Evolutionary conservation across 176 grass and related monocot species (phyloP).

Genomic region (Lolium multiflorum): DNA sequence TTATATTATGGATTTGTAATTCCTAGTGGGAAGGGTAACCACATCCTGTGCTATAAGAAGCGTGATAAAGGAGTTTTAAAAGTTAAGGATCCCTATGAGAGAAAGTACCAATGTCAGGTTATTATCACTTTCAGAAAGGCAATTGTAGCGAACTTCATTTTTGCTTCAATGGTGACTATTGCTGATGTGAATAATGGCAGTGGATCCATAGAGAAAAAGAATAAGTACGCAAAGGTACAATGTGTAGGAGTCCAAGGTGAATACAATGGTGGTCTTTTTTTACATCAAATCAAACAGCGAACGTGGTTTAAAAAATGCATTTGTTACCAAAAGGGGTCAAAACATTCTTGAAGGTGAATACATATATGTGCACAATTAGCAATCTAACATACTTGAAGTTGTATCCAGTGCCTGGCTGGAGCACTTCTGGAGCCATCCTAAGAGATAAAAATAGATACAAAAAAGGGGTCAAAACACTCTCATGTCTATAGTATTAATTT

Average conservation of each 20-base stretch:
- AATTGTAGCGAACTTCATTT: slow-evolving; percentile 22
- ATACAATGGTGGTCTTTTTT: neutral
- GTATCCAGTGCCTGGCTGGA: slow-evolving; percentile 94
- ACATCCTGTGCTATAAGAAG: neutral
- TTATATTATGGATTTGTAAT: slow-evolving; percentile 24
- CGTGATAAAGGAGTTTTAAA: neutral
- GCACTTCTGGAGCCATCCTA: slow-evolving; percentile 99
- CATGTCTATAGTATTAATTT: slow-evolving; percentile 17
- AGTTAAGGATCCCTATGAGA: neutral
- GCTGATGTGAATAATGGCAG: slow-evolving; percentile 1
- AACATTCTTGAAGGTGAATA: neutral
- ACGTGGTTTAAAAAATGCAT: neutral
- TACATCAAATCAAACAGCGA: neutral
- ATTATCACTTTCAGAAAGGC: slow-evolving; percentile 19
- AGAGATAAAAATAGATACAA: slow-evolving; percentile 31
- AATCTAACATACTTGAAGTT: slow-evolving; percentile 93
- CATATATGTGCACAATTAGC: slow-evolving; percentile 21
- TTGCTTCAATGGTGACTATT: neutral
- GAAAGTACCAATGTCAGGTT: neutral
- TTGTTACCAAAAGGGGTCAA: neutral
- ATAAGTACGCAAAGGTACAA: slow-evolving; percentile 7
- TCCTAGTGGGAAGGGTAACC: slow-evolving; percentile 6
- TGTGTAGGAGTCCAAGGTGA: neutral
- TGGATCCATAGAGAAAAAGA: slow-evolving; percentile 24
- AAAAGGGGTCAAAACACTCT: slow-evolving; percentile 40